These are phyloP conservation scores for Nothomitra cinnamomea DNA, from an alignment of 2,329 filamentous ascomycete species.

Conservation along the genomic window DNA sequence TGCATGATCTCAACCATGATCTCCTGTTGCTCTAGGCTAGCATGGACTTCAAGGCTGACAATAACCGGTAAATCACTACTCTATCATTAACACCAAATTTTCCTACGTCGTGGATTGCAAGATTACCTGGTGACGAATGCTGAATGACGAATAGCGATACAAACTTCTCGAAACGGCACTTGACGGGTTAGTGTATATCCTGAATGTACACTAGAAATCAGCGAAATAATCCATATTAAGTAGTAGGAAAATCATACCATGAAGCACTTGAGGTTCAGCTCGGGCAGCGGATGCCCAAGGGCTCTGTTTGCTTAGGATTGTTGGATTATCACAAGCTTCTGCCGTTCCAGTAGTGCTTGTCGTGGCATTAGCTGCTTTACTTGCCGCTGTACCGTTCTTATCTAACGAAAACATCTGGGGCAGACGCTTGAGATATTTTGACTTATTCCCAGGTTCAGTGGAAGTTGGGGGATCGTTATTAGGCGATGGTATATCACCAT, in stretches of 20 bases:
- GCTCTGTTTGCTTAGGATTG: background rate
- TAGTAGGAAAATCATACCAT: slow-evolving; percentile 31
- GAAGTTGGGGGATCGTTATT: slow-evolving; percentile 11
- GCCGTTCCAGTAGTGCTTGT: slow-evolving; percentile 8
- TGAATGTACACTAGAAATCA: slow-evolving; percentile 12
- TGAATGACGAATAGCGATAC: slow-evolving; percentile 57
- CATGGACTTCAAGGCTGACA: slow-evolving; percentile 83
- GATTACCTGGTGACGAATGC: slow-evolving; percentile 48
- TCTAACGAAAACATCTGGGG: slow-evolving; percentile 7
- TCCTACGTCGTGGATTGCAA: background rate
- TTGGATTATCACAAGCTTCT: background rate
- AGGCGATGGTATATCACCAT: slow-evolving; percentile 38
- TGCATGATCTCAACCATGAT: slow-evolving; percentile 91
- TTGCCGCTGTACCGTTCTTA: slow-evolving; percentile 3
- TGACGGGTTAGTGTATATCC: slow-evolving; percentile 64
- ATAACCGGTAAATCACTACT: slow-evolving; percentile 59
- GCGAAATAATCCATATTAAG: background rate
- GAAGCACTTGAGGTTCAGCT: slow-evolving; percentile 63
- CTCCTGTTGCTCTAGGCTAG: slow-evolving; percentile 65
- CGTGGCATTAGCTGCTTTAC: slow-evolving; percentile 7
- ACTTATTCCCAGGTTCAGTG: background rate
- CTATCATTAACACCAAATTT: background rate
- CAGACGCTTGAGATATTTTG: slow-evolving; percentile 21
- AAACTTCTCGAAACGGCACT: slow-evolving; percentile 78
- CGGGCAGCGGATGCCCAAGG: slow-evolving; percentile 12